Conservation (phyloP, 441 rosid species). For the Croton laevigatus region DNA sequence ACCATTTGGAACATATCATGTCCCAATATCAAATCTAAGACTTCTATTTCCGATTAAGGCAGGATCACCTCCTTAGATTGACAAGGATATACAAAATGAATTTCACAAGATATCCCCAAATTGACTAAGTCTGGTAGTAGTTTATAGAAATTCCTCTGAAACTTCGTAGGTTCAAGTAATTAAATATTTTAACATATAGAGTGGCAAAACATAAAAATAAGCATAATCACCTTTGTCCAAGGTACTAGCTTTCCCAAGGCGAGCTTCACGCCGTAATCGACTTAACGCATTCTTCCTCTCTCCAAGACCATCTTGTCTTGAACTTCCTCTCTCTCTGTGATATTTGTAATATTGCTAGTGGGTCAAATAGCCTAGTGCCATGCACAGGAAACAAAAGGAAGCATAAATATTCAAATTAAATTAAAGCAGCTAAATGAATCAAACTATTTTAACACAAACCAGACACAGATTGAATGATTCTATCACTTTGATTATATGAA, state of each 20-base stretch:
- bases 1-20: not conserved
- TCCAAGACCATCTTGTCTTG: not conserved
- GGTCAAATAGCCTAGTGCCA: not conserved
- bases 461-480: not conserved
- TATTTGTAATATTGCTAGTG: not conserved
- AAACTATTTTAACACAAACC: not conserved
- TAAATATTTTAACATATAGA: not conserved
- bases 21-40: not conserved
- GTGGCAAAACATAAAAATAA: not conserved
- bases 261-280: slow-evolving; percentile 2
- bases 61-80: not conserved
- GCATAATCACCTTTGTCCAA: not conserved
- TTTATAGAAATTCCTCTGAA: not conserved
- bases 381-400: not conserved
- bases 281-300: not conserved
- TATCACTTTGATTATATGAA: not conserved
- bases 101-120: not conserved
- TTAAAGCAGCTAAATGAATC: not conserved
- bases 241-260: not conserved
- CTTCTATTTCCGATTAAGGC: not conserved
- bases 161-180: not conserved
- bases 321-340: slow-evolving; percentile 3
- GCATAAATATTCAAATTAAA: not conserved
- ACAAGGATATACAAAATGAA: not conserved
- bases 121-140: not conserved